Base-by-base conservation (phyloP, 179 eudicot species). In the Carnegiea gigantea region DNA sequence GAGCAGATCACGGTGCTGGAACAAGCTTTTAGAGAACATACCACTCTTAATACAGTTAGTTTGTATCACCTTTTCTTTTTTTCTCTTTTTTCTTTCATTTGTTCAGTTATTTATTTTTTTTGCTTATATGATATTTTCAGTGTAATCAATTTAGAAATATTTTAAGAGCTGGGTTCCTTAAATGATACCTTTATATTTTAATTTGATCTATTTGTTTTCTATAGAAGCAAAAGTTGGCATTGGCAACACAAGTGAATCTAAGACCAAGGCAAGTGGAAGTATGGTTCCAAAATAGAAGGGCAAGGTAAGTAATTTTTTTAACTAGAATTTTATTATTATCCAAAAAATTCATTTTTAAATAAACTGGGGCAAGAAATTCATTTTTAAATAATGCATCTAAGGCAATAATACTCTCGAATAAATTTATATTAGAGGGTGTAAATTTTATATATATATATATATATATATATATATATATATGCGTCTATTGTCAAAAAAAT, bases 211-310 rank as follows among this genome's bases (percentile, higher is more conserved):
- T 71, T 18, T 54, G 48, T 77, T 79, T 28, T 6, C 23, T 8
- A 5, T 49, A 85, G 87, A 85, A 79, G 79, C 85, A 85, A 83
- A 93, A 93, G 79, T 36, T 81, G 88, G 88, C 84, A 44, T 82
- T 93, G 82, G 96, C 96, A 43, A 92, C 79, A 71, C 88, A 91
- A 83, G 90, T 93, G 83, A 86, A 90, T 70, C 83, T 93, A 75
- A 86, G 86, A 87, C 90, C 96, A 9, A 84, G 98, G 64, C 98
- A 93, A 79, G 98, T 93, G 57, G 98, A 93, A 83, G 96, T 93
- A 23, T 93, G 98, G 98, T 93, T 93, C 76, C 98, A 93, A 79
- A 93, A 93, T 83, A 86, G 98, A 79, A 88, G 98, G 84, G 94
- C 96, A 79, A 89, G 98, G 98, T 93, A 81, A 8, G 68, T 62